Percentiles rank a stretch among this genome's conserved stretches.
These are phyloP conservation scores for Solanum neorickii DNA, from an alignment of 257 asterid species.

Conservation along the genomic window DNA sequence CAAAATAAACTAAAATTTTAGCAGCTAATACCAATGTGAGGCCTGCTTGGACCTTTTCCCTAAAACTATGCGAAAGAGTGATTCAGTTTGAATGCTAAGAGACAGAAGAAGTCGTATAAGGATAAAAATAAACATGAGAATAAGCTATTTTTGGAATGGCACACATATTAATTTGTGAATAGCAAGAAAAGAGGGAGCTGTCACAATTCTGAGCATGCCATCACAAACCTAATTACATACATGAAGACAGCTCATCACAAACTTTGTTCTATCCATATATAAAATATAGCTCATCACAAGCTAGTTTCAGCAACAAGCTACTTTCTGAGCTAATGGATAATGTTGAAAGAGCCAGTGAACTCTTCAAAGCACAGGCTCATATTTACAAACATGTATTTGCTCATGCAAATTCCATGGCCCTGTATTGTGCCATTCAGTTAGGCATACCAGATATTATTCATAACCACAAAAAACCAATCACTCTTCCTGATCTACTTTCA, in stretches of 20 bases:
- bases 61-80: not conserved
- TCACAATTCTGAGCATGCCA: not conserved
- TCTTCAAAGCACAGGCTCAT: slow-evolving; percentile 11
- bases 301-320: not conserved
- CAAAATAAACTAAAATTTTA: no score
- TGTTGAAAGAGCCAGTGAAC: not conserved
- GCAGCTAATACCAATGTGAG: not conserved
- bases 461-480: slow-evolving; percentile 10
- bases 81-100: not conserved
- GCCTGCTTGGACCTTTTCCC: not conserved
- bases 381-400: slow-evolving; percentile 1
- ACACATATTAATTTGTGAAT: not conserved
- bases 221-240: not conserved
- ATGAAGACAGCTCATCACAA: not conserved
- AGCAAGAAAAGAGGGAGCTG: not conserved
- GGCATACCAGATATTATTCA: slow-evolving; percentile 6
- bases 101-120: not conserved
- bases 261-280: not conserved
- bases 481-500: not conserved
- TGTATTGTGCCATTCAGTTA: slow-evolving; percentile 8
- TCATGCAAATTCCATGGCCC: slow-evolving; percentile 10
- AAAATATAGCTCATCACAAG: not conserved
- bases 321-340: not conserved
- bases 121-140: not conserved
- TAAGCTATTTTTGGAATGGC: not conserved